Evolutionary conservation across 1,284 basidiomycete species (phyloP).

Genomic region (Termitomyces sp.): DNA sequence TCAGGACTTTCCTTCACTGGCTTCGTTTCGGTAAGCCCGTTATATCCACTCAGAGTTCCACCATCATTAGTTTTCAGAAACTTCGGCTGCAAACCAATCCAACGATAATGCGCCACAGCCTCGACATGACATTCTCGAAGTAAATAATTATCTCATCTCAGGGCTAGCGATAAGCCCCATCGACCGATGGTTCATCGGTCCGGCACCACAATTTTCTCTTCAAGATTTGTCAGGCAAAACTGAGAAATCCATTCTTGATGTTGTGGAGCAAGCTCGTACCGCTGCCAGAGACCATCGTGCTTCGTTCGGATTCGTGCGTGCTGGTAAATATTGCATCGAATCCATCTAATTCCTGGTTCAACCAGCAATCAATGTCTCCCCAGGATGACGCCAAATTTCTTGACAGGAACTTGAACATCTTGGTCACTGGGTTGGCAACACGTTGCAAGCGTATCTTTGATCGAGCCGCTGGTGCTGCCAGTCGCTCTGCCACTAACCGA

Average conservation of each 20-base stretch:
- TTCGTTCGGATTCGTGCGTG: slow-evolving; percentile 42
- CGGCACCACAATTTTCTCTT: slow-evolving; percentile 51
- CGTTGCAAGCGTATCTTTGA: slow-evolving; percentile 60
- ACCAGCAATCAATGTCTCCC: slow-evolving; percentile 23
- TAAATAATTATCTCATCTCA: slow-evolving; percentile 70
- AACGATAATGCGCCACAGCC: slow-evolving; percentile 45
- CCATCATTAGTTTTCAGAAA: slow-evolving; percentile 25
- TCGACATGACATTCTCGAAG: slow-evolving; percentile 73
- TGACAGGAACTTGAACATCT: slow-evolving; percentile 65
- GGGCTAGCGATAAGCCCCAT: slow-evolving; percentile 64
- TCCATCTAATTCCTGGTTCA: slow-evolving; percentile 8
- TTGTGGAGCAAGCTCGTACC: slow-evolving; percentile 38
- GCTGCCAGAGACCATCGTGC: slow-evolving; percentile 41
- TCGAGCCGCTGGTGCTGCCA: slow-evolving; percentile 57
- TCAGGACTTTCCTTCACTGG: slow-evolving; percentile 77
- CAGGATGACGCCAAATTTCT: slow-evolving; percentile 40
- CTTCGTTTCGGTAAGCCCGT: slow-evolving; percentile 57
- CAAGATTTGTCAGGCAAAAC: slow-evolving; percentile 49
- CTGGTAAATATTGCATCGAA: background rate
- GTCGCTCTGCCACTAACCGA: slow-evolving; percentile 52
- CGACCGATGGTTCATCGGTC: slow-evolving; percentile 74
- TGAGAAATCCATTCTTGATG: slow-evolving; percentile 35
- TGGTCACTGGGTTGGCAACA: slow-evolving; percentile 57
- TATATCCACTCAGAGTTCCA: background rate
- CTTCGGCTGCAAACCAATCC: slow-evolving; percentile 34